A percentile compares a stretch with the other conserved stretches of the same genome.
phyloP scores from a whole-genome alignment of 805 yeast species.

The Priceomyces fermenticarens region DNA sequence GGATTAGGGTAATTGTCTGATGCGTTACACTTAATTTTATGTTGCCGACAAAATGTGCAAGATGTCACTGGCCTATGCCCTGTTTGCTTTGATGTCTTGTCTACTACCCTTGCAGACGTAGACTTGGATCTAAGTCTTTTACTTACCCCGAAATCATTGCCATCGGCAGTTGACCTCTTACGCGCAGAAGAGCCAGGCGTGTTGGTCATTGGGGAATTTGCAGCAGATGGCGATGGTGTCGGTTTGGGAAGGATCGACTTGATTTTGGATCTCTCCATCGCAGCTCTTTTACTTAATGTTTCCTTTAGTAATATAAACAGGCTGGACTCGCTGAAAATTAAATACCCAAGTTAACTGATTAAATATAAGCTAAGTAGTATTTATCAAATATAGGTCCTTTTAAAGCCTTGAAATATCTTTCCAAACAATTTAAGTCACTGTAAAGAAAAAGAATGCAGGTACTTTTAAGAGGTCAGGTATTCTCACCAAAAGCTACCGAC shows the following conservation, averaged over 20 bases:
- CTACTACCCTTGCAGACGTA: slow-evolving; percentile 3
- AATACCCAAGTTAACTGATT: no score
- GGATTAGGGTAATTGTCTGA: slow-evolving; percentile 77
- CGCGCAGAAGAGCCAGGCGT: background rate
- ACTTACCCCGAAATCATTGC: slow-evolving; percentile 1
- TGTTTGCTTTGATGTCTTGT: slow-evolving; percentile 23
- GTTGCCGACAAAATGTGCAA: slow-evolving; percentile 93
- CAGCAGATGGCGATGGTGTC: slow-evolving; percentile 15
- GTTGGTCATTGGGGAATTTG: slow-evolving; percentile 1
- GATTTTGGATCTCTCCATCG: slow-evolving; percentile 37
- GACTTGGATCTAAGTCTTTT: slow-evolving; percentile 5
- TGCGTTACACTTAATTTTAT: slow-evolving; percentile 91
- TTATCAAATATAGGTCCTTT: background rate
- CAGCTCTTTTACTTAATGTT: background rate
- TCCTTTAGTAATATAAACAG: background rate
- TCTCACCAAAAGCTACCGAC: no score
- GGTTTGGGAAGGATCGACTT: slow-evolving; percentile 44
- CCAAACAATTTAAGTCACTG: no score
- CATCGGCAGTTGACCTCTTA: slow-evolving; percentile 1
- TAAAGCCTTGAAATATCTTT: background rate
- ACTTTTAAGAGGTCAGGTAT: no score
- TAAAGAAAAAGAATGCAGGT: no score
- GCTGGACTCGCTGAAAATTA: no score
- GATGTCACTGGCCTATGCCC: slow-evolving; percentile 85
- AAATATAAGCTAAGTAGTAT: no score